A percentile compares a stretch with the other conserved stretches of the same genome.
Evolutionary conservation across 1,284 basidiomycete species (phyloP).

Genomic region (Cystobasidium sp.): DNA sequence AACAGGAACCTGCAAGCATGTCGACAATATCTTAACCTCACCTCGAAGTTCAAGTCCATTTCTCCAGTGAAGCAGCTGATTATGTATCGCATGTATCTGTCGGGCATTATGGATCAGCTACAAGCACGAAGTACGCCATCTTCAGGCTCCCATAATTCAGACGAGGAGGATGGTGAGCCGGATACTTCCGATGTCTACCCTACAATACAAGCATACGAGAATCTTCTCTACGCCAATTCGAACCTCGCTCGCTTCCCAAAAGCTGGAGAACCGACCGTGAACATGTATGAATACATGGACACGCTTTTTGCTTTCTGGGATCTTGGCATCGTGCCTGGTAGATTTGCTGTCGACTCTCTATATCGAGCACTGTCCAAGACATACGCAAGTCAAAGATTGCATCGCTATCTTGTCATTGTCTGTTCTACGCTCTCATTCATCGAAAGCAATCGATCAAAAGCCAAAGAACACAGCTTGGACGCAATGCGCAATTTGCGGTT

Average conservation of each 20-base stretch:
- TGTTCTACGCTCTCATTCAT: conserved; percentile 30
- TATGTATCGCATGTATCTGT: conserved; percentile 15
- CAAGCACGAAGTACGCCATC: neutral
- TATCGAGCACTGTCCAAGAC: conserved; percentile 35
- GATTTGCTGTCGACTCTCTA: conserved; percentile 32
- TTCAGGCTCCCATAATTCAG: neutral
- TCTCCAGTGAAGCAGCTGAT: conserved; percentile 23
- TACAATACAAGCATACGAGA: conserved; percentile 31
- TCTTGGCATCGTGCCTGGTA: conserved; percentile 24
- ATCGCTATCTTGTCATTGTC: conserved; percentile 33
- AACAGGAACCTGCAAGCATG: conserved; percentile 10
- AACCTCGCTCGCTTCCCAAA: conserved; percentile 35
- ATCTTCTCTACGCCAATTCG: conserved; percentile 10
- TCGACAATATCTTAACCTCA: conserved; percentile 17
- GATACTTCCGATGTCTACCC: conserved; percentile 33
- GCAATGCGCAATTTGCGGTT: conserved; percentile 69
- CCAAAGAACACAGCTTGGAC: conserved; percentile 16
- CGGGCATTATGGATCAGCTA: conserved; percentile 27
- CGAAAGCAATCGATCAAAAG: conserved; percentile 20
- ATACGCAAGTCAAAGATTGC: conserved; percentile 31
- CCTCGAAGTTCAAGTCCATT: conserved; percentile 22
- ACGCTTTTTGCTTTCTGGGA: conserved; percentile 35
- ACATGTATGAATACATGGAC: conserved; percentile 35
- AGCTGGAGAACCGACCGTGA: conserved; percentile 28
- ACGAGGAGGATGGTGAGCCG: neutral